phyloP scores from a whole-genome alignment of 306 rosid species.

The Cicer cuneatum region DNA sequence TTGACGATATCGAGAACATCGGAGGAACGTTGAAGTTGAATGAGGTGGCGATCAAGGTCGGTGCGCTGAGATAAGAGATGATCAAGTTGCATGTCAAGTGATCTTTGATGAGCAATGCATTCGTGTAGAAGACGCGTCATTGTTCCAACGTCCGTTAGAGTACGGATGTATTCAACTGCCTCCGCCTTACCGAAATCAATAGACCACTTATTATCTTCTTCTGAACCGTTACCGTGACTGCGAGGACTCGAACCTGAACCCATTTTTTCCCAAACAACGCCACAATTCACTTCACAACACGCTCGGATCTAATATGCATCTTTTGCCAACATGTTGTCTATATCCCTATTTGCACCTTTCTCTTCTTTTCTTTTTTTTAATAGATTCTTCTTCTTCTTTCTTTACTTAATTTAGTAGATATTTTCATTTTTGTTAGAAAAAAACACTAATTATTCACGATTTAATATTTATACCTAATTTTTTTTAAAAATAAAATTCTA shows the following conservation, averaged over 20 bases:
- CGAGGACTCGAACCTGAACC: slow-evolving; percentile 35
- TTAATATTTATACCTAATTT: too few relatives aligned
- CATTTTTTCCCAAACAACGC: not conserved
- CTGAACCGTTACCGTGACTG: slow-evolving; percentile 6
- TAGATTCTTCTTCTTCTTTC: too few relatives aligned
- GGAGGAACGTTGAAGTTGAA: slow-evolving; percentile 69
- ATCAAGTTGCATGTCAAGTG: slow-evolving; percentile 70
- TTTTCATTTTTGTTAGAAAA: too few relatives aligned
- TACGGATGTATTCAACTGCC: slow-evolving; percentile 49
- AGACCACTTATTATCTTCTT: slow-evolving; percentile 50
- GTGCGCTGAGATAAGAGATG: slow-evolving; percentile 73
- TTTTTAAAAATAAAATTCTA: too few relatives aligned
- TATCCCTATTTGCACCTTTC: too few relatives aligned
- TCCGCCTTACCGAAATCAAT: slow-evolving; percentile 50
- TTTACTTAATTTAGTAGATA: too few relatives aligned
- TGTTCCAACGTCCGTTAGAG: slow-evolving; percentile 55
- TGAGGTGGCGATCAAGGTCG: slow-evolving; percentile 79
- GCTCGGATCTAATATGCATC: not conserved
- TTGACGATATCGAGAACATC: slow-evolving; percentile 73
- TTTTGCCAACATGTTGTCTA: too few relatives aligned
- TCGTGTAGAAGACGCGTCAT: slow-evolving; percentile 56
- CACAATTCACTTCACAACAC: not conserved
- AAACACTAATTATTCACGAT: too few relatives aligned
- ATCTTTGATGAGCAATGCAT: slow-evolving; percentile 57
- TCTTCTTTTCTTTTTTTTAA: too few relatives aligned